A percentile compares a stretch with the other conserved stretches of the same genome.
phyloP scores from a whole-genome alignment of 2,329 filamentous ascomycete species.

The Phaeosphaeriaceae sp. region DNA sequence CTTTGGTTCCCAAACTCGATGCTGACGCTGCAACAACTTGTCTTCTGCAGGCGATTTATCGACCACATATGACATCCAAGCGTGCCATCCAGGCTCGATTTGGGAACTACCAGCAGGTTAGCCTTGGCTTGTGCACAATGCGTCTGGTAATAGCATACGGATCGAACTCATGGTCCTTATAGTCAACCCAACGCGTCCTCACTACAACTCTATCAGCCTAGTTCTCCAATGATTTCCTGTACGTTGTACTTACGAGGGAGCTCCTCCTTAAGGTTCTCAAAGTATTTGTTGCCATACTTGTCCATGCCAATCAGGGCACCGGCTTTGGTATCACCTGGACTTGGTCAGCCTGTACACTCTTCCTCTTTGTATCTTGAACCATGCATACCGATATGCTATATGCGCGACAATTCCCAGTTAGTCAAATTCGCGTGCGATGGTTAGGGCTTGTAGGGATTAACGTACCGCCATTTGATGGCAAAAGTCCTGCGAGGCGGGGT shows the following conservation, averaged over 20 bases:
- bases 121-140: slow-evolving; percentile 11
- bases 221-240: not conserved
- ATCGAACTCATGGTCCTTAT: slow-evolving; percentile 85
- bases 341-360: slow-evolving; percentile 32
- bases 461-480: slow-evolving; percentile 91
- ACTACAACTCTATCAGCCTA: slow-evolving; percentile 59
- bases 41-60: slow-evolving; percentile 85
- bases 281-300: slow-evolving; percentile 96
- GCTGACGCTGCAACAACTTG: slow-evolving; percentile 68
- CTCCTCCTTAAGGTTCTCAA: slow-evolving; percentile 88
- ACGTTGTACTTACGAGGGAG: slow-evolving; percentile 71
- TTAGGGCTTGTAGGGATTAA: slow-evolving; percentile 30
- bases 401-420: slow-evolving; percentile 29
- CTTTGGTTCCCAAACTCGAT: slow-evolving; percentile 77
- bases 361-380: not conserved
- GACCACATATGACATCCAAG: slow-evolving; percentile 93
- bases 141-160: slow-evolving; percentile 58
- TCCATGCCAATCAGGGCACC: slow-evolving; percentile 85
- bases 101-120: slow-evolving; percentile 66
- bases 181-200: slow-evolving; percentile 96
- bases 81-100: slow-evolving; percentile 96
- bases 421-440: slow-evolving; percentile 24
- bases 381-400: slow-evolving; percentile 49
- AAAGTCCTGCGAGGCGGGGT: slow-evolving; percentile 69
- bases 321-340: slow-evolving; percentile 90